A percentile compares a stretch with the other conserved stretches of the same genome.
Evolutionary conservation across 2,329 filamentous ascomycete genomes (phyloP).

Genomic region (Nothomitra cinnamomea): DNA sequence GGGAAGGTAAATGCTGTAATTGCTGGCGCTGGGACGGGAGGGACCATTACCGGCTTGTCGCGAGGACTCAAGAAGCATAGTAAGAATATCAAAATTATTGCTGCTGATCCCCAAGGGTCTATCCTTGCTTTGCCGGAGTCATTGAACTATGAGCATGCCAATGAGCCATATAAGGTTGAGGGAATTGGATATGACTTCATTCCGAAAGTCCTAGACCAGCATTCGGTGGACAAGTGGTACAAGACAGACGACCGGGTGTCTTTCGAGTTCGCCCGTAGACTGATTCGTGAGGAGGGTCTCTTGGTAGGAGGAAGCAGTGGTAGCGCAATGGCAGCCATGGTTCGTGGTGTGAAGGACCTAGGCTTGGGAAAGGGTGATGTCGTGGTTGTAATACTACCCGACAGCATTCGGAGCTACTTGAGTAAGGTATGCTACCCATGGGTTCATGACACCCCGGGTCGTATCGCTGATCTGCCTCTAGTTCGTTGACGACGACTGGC

Average conservation of each 20-base stretch:
- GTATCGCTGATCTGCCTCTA: conserved; percentile 15
- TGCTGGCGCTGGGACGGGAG: conserved; percentile 86
- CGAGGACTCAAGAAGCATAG: conserved; percentile 79
- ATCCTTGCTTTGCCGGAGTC: conserved; percentile 68
- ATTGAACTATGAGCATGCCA: conserved; percentile 64
- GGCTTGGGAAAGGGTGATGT: conserved; percentile 68
- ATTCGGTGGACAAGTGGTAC: conserved; percentile 82
- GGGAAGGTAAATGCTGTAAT: conserved; percentile 71
- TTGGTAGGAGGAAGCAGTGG: conserved; percentile 88
- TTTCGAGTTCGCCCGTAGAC: conserved; percentile 71
- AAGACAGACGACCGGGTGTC: conserved; percentile 91
- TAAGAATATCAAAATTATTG: conserved; percentile 68
- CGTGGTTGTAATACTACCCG: conserved; percentile 79
- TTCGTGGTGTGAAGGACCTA: conserved; percentile 60
- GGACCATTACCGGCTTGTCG: conserved; percentile 83
- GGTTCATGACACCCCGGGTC: not conserved
- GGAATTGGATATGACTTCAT: conserved; percentile 98
- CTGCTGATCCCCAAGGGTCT: conserved; percentile 82
- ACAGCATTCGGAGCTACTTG: conserved; percentile 93
- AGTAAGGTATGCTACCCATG: conserved; percentile 44
- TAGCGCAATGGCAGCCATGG: conserved; percentile 70
- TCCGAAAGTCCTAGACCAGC: conserved; percentile 74
- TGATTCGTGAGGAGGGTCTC: conserved; percentile 89
- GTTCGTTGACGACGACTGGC: conserved; percentile 98
- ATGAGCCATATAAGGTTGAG: conserved; percentile 91